Evolutionary conservation across 768 basidiomycete genomes (phyloP), one percentile per base, ranked within the genome.

Genomic region (Phanerodontia chrysosporium): DNA sequence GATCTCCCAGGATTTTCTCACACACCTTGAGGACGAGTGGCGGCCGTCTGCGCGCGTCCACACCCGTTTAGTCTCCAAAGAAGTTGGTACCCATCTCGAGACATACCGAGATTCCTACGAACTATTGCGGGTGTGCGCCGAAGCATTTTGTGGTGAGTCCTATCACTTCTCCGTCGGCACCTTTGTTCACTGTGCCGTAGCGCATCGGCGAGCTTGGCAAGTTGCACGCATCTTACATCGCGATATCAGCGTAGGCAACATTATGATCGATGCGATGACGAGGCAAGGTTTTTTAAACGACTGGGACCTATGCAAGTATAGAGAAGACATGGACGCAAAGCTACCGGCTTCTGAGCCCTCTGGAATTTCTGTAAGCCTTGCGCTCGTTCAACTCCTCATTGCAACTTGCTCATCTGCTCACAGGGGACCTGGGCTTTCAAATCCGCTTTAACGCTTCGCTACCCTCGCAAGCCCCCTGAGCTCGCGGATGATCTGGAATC

Each of bases 401-500:
- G n/a, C n/a, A n/a, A n/a, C n/a, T n/a, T n/a, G n/a, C n/a, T n/a
- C n/a, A n/a, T n/a, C n/a, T n/a, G n/a, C n/a, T 12, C 18, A 8
- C 29, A 67, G 66, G 66, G 66, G 16, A 65, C 66, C 1, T 65
- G 62, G 64, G 36, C 54, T 6, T 68, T 60, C 59, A 62, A 63
- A 56, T 63, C 67, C 6, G 49, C 60, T 2, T 24, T 24, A 2
- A 48, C 54, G 0, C 54, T 65, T 1, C 7, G 49, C 13, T 39
- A 62, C 22, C 63, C 61, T 0, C 27, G 46, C 29, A 55, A 55
- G 25, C 39, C 49, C 1, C 42, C 49, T 10, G 49, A 52, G 24
- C 25, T 63, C 0, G 44, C 54, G 6, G 66, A 67, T 49, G 66
- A 67, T 30, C 45, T 67, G 22, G 66, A 67, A 35, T 55, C 63